Conservation (phyloP, 495 filamentous ascomycete species). For the Melanomma pulvis-pyrius region DNA sequence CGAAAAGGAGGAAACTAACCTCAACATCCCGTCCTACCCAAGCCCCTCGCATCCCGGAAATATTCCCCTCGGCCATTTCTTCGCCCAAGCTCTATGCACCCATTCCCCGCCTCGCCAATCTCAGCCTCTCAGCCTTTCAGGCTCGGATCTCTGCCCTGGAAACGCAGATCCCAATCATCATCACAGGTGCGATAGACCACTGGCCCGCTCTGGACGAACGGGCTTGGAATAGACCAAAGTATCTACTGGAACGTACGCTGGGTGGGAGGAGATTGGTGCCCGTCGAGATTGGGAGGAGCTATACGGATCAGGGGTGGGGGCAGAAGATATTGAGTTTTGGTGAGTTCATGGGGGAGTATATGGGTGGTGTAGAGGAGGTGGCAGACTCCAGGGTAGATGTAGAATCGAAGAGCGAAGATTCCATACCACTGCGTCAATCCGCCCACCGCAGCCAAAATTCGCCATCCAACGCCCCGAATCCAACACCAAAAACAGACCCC, state of each 20-base stretch:
- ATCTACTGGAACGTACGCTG: slow-evolving; percentile 76
- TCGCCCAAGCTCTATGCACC: slow-evolving; percentile 15
- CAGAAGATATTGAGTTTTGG: slow-evolving; percentile 79
- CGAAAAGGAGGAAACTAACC: slow-evolving; percentile 23
- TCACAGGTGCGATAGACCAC: slow-evolving; percentile 62
- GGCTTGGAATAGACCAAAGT: slow-evolving; percentile 72
- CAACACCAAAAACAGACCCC: not conserved
- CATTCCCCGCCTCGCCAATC: slow-evolving; percentile 17
- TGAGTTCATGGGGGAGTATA: slow-evolving; percentile 67
- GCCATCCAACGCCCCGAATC: not conserved
- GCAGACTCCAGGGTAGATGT: not conserved
- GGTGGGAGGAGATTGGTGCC: slow-evolving; percentile 79
- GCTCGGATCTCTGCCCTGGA: slow-evolving; percentile 56
- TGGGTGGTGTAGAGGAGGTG: slow-evolving; percentile 41
- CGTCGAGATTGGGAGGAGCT: slow-evolving; percentile 85
- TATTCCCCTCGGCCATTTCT: slow-evolving; percentile 12
- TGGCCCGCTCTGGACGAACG: slow-evolving; percentile 79
- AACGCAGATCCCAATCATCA: slow-evolving; percentile 65
- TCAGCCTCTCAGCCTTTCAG: slow-evolving; percentile 64
- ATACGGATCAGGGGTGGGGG: slow-evolving; percentile 84
- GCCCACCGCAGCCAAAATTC: not conserved
- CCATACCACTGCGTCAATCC: too few species aligned
- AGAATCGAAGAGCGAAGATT: too few species aligned
- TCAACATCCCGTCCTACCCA: not conserved
- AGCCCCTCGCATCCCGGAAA: slow-evolving; percentile 6